phyloP scores from a whole-genome alignment of 140 eudicot species.

The Stevia rebaudiana region DNA sequence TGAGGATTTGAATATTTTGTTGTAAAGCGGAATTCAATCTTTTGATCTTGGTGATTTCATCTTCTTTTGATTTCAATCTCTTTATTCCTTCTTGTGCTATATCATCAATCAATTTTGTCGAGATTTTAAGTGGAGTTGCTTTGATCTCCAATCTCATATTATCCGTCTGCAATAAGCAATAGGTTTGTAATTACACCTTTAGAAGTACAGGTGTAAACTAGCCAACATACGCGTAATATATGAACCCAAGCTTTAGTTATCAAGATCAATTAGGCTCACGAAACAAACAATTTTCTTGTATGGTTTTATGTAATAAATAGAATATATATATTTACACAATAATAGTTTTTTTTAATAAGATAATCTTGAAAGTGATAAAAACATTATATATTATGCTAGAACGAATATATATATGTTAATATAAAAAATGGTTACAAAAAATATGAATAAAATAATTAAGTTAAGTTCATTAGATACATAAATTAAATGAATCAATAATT shows the following conservation, averaged over 20 bases:
- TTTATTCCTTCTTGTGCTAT: slow-evolving; percentile 47
- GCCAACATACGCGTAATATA: not conserved
- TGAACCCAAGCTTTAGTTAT: not conserved
- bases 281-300: no score
- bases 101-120: slow-evolving; percentile 47
- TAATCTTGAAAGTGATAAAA: no score
- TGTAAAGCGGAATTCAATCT: slow-evolving; percentile 54
- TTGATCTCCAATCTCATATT: slow-evolving; percentile 58
- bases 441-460: no score
- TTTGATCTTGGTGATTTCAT: slow-evolving; percentile 43
- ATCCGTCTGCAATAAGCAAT: slow-evolving; percentile 42
- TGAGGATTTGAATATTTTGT: slow-evolving; percentile 53
- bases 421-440: no score
- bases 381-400: no score
- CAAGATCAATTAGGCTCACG: no score
- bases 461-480: no score
- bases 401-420: no score
- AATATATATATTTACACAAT: no score
- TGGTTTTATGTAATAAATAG: no score
- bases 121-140: slow-evolving; percentile 29
- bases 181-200: not conserved
- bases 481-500: no score
- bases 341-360: no score
- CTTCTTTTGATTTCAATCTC: slow-evolving; percentile 51
- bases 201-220: not conserved